A percentile compares a stretch with the other conserved stretches of the same genome.
Conservation (phyloP, 257 asterid species). For the Thymus mandschuricus region DNA sequence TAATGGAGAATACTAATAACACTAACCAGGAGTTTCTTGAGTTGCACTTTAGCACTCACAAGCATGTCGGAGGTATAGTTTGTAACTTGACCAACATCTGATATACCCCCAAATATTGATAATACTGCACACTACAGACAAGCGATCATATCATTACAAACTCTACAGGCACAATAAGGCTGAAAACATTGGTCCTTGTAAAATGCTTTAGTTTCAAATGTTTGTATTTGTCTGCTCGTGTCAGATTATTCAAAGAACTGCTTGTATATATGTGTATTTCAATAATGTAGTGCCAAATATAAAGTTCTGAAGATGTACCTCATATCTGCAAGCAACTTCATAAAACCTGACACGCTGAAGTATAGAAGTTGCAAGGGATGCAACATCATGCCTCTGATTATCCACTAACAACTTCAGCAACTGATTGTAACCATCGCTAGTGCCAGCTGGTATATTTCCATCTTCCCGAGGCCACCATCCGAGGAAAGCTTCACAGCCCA, state of each 20-base stretch:
- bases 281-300: conserved; percentile 19
- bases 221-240: not conserved
- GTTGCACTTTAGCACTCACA: conserved; percentile 66
- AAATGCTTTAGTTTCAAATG: not conserved
- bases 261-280: not conserved
- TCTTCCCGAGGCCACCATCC: conserved; percentile 68
- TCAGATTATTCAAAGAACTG: conserved; percentile 4
- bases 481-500: conserved; percentile 91
- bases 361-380: conserved; percentile 76
- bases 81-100: conserved; percentile 51
- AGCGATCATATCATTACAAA: conserved; percentile 18
- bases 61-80: conserved; percentile 65
- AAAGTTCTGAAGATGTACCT: conserved; percentile 56
- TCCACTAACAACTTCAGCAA: conserved; percentile 83
- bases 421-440: conserved; percentile 86
- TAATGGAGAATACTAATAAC: conserved; percentile 47
- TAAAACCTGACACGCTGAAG: conserved; percentile 86
- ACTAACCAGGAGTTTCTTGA: conserved; percentile 81
- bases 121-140: conserved; percentile 61
- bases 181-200: conserved; percentile 12
- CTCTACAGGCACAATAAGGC: conserved; percentile 17
- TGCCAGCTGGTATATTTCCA: conserved; percentile 69
- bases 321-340: conserved; percentile 94
- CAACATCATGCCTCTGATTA: conserved; percentile 86
- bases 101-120: conserved; percentile 67